Conservation (phyloP, 306 rosid genomes). For the Comarum palustre region DNA sequence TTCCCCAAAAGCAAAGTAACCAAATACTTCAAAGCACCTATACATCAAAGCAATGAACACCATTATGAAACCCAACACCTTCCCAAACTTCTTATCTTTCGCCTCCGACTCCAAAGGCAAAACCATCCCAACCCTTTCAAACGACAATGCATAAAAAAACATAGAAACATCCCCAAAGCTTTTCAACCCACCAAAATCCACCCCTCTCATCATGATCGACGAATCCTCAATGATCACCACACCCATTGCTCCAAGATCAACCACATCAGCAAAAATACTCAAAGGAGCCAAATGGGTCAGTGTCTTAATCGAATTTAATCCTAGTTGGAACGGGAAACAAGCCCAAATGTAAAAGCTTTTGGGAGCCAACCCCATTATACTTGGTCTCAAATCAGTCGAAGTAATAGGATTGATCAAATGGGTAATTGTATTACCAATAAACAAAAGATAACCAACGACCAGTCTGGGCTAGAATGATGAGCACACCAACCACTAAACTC, state of each 20-base stretch:
- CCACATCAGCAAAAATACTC: constrained; percentile 55
- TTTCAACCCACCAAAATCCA: constrained; percentile 23
- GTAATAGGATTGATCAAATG: constrained; percentile 29
- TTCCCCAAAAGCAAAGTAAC: constrained; percentile 55
- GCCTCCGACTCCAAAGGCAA: constrained; percentile 54
- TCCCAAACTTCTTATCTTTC: constrained; percentile 48
- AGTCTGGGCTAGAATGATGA: constrained; percentile 45
- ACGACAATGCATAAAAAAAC: constrained; percentile 45
- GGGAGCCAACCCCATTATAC: constrained; percentile 32
- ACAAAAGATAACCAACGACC: constrained; percentile 49
- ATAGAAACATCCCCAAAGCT: constrained; percentile 39
- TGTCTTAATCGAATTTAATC: constrained; percentile 43
- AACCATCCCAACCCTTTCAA: constrained; percentile 56
- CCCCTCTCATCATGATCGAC: constrained; percentile 16
- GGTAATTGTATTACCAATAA: constrained; percentile 48
- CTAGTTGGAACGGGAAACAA: constrained; percentile 51
- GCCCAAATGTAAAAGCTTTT: constrained; percentile 47
- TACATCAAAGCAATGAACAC: constrained; percentile 36
- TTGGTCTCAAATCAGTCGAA: constrained; percentile 11
- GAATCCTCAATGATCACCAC: constrained; percentile 43
- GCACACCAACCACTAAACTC: constrained; percentile 35
- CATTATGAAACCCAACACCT: constrained; percentile 36
- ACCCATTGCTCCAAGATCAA: constrained; percentile 50
- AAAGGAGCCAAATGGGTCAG: constrained; percentile 49
- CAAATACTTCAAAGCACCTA: constrained; percentile 47